phyloP scores from a whole-genome alignment of 371 early-diverging fungal species.

The Mortierella sp. region DNA sequence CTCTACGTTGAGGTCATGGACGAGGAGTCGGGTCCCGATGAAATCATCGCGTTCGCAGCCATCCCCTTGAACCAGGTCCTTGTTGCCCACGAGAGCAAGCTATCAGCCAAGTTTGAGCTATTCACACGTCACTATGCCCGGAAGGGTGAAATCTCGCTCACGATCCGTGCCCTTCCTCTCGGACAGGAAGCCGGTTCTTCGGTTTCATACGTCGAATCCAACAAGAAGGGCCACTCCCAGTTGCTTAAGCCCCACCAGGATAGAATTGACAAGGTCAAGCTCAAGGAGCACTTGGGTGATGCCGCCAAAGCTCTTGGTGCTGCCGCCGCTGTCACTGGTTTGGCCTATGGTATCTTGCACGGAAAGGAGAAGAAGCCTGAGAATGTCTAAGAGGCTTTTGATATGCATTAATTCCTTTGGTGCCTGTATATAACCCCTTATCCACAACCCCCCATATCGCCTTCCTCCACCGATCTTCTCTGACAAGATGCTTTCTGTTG shows the following conservation, averaged over 20 bases:
- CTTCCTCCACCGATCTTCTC: no score
- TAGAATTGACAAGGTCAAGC: constrained; percentile 58
- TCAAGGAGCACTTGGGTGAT: constrained; percentile 56
- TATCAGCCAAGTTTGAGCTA: constrained; percentile 58
- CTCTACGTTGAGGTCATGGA: constrained; percentile 66
- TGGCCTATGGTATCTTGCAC: not conserved
- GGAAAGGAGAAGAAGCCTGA: constrained; percentile 2
- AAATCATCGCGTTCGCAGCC: constrained; percentile 64
- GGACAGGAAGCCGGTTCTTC: not conserved
- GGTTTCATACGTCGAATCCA: not conserved
- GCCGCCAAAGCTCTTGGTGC: constrained; percentile 45
- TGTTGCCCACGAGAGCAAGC: constrained; percentile 44
- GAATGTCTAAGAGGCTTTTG: not conserved
- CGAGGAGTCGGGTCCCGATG: constrained; percentile 56
- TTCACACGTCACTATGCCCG: constrained; percentile 56
- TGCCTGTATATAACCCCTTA: no score
- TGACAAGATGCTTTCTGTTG: no score
- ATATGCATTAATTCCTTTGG: no score
- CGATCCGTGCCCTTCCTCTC: constrained; percentile 2
- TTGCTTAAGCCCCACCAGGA: constrained; percentile 57
- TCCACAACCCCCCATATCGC: no score
- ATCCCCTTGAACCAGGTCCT: constrained; percentile 63
- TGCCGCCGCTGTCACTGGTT: constrained; percentile 30
- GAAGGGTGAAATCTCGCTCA: constrained; percentile 58
- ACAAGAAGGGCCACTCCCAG: constrained; percentile 52